These are phyloP conservation scores for Pleurotus tuoliensis DNA, from an alignment of 768 basidiomycete species.

Conservation along the genomic window DNA sequence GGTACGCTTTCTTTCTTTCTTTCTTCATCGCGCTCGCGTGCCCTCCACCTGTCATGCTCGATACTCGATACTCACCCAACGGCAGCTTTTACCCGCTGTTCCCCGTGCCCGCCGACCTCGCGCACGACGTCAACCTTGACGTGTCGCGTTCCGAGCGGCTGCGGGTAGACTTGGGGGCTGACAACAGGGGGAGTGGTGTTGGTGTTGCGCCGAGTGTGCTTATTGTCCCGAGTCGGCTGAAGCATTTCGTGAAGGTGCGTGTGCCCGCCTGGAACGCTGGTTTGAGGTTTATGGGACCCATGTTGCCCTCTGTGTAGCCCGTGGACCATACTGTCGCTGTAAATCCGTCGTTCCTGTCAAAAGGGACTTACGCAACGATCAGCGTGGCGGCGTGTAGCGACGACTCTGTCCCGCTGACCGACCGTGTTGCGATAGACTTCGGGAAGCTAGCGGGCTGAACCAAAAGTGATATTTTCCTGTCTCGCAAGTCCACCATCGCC, in stretches of 20 bases:
- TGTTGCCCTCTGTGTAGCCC: conserved; percentile 37
- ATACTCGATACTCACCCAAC: no score
- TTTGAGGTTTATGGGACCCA: neutral
- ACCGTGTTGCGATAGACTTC: conserved; percentile 3
- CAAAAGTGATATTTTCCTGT: neutral
- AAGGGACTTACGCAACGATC: conserved; percentile 52
- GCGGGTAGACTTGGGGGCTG: conserved; percentile 31
- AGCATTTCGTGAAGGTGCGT: conserved; percentile 83
- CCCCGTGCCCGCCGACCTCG: conserved; percentile 72
- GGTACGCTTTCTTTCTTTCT: conserved; percentile 37
- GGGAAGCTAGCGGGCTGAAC: neutral
- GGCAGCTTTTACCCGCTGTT: conserved; percentile 93
- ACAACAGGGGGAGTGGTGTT: conserved; percentile 17
- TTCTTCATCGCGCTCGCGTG: no score
- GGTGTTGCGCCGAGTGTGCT: conserved; percentile 76
- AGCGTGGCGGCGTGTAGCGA: conserved; percentile 23
- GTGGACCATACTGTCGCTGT: conserved; percentile 76
- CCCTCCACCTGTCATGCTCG: no score
- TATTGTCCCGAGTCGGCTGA: conserved; percentile 82
- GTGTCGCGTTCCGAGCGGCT: conserved; percentile 64
- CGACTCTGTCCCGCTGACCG: neutral
- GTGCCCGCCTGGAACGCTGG: neutral
- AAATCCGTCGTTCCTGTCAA: conserved; percentile 80
- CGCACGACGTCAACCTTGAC: conserved; percentile 85
- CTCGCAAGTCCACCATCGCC: no score